phyloP scores from a whole-genome alignment of 352 stramenopile species.

The Pythium scleroteichum region DNA sequence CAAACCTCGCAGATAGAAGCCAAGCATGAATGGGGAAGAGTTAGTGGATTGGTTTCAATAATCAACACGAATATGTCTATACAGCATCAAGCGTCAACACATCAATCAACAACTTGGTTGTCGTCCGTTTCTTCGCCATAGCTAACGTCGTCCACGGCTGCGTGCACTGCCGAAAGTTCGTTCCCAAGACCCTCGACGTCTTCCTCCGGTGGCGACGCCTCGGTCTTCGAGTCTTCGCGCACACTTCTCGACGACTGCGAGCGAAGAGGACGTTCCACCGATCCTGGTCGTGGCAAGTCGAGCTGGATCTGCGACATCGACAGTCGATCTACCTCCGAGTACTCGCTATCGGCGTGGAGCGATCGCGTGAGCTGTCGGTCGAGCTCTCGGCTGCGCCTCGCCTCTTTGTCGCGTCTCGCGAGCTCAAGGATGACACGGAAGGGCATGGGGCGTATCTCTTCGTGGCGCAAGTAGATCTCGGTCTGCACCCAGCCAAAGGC shows the following conservation, averaged over 20 bases:
- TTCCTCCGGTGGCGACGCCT: not conserved
- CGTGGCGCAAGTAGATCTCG: constrained; percentile 56
- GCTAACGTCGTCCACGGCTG: too few relatives aligned
- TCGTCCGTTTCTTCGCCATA: too few relatives aligned
- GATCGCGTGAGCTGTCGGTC: constrained; percentile 46
- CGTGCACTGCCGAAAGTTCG: too few relatives aligned
- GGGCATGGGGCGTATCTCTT: constrained; percentile 46
- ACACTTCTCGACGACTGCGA: not conserved
- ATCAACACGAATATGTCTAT: too few relatives aligned
- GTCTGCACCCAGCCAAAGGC: constrained; percentile 58
- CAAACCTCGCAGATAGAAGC: constrained; percentile 47
- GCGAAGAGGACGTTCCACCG: not conserved
- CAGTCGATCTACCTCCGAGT: constrained; percentile 5
- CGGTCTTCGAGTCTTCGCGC: not conserved
- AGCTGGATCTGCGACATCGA: constrained; percentile 16
- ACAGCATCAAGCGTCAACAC: too few relatives aligned
- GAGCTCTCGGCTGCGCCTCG: constrained; percentile 28
- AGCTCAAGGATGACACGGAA: constrained; percentile 63
- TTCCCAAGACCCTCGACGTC: not conserved
- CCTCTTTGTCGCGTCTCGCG: constrained; percentile 47
- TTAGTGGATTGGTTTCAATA: not conserved
- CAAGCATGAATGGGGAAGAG: not conserved
- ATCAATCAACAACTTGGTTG: too few relatives aligned
- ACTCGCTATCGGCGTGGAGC: constrained; percentile 13
- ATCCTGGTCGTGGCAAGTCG: constrained; percentile 15